These are phyloP conservation scores for Globisporangium iwayamae DNA, from an alignment of 352 stramenopile genomes.

Conservation along the genomic window DNA sequence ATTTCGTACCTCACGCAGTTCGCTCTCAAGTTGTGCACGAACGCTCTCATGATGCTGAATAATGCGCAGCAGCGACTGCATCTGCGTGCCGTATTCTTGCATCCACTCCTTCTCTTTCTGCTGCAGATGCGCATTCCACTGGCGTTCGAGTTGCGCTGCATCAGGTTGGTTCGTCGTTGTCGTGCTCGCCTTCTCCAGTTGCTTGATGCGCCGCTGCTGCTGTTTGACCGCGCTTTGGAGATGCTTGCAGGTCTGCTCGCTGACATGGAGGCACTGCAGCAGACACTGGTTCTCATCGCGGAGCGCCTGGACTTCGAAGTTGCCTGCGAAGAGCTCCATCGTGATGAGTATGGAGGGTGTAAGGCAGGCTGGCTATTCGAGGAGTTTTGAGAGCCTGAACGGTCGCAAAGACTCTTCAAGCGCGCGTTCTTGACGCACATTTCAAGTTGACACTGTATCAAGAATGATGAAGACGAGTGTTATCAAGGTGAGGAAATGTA, in stretches of 20 bases:
- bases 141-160: slow-evolving; percentile 5
- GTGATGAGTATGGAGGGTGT: background rate
- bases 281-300: slow-evolving; percentile 42
- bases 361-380: too few relatives aligned
- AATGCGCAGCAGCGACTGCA: slow-evolving; percentile 46
- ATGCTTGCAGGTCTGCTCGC: slow-evolving; percentile 15
- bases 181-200: slow-evolving; percentile 18
- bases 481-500: too few relatives aligned
- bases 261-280: slow-evolving; percentile 25
- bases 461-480: too few relatives aligned
- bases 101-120: slow-evolving; percentile 35
- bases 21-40: slow-evolving; percentile 11
- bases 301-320: slow-evolving; percentile 15
- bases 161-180: slow-evolving; percentile 4
- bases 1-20: slow-evolving; percentile 15
- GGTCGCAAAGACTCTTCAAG: background rate
- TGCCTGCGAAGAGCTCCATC: slow-evolving; percentile 14
- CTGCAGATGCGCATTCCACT: background rate
- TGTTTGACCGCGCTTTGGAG: slow-evolving; percentile 17
- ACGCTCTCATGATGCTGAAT: slow-evolving; percentile 39
- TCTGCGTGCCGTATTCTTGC: slow-evolving; percentile 37
- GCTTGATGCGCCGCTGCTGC: slow-evolving; percentile 15
- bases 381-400: background rate
- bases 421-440: background rate
- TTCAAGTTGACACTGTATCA: too few relatives aligned